phyloP scores from a whole-genome alignment of 1,139 yeast species.

The Geotrichum europaeum region DNA sequence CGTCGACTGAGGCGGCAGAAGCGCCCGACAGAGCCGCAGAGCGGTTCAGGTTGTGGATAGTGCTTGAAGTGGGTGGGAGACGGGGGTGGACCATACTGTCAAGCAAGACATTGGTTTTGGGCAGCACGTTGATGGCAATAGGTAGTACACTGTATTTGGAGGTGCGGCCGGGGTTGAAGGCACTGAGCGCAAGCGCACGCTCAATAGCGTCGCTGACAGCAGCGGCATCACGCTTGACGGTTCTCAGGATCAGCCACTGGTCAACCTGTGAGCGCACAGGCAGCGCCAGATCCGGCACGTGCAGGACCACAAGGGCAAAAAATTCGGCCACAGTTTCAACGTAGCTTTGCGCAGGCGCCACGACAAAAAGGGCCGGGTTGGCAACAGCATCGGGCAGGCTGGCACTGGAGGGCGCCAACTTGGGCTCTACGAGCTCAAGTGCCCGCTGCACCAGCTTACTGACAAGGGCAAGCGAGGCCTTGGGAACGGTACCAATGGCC shows the following conservation, averaged over 20 bases:
- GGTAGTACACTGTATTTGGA: constrained; percentile 62
- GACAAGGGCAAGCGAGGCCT: constrained; percentile 17
- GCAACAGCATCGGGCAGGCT: constrained; percentile 62
- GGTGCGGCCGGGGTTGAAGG: constrained; percentile 59
- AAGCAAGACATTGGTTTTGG: constrained; percentile 38
- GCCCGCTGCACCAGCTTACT: constrained; percentile 20
- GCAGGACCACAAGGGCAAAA: constrained; percentile 45
- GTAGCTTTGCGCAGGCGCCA: constrained; percentile 40
- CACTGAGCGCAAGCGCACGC: constrained; percentile 32
- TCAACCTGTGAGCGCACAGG: constrained; percentile 59
- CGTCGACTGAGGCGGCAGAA: not conserved
- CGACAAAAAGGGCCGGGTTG: constrained; percentile 53
- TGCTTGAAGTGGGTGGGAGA: constrained; percentile 49
- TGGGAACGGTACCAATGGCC: constrained; percentile 20
- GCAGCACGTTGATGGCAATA: constrained; percentile 46
- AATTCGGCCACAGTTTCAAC: constrained; percentile 43
- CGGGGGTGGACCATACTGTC: constrained; percentile 69
- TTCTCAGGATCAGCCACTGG: constrained; percentile 49
- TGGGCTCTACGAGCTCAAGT: constrained; percentile 30
- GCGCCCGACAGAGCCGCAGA: constrained; percentile 4
- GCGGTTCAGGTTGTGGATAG: constrained; percentile 8
- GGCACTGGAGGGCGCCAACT: constrained; percentile 40
- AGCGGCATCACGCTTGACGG: constrained; percentile 27
- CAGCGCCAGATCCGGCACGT: constrained; percentile 48
- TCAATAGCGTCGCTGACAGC: constrained; percentile 35